Evolutionary conservation across 2,329 filamentous ascomycete genomes (phyloP).

Genomic region (Lachnellula occidentalis): DNA sequence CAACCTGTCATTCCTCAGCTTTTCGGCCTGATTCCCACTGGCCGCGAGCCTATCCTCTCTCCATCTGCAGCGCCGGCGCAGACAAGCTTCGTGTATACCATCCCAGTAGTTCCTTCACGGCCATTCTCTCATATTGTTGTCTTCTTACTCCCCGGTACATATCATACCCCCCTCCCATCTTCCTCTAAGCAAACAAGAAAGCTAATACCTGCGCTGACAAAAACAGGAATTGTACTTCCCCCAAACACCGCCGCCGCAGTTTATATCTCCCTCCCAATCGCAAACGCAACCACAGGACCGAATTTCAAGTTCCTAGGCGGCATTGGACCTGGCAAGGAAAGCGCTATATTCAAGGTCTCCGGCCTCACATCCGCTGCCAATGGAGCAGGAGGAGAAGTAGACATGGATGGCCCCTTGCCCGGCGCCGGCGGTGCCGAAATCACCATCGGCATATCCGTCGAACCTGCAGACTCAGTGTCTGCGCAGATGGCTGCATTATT

Average conservation of each 20-base stretch:
- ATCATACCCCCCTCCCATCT: background rate
- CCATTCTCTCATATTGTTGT: constrained; percentile 79
- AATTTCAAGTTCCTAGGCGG: constrained; percentile 80
- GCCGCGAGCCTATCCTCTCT: constrained; percentile 50
- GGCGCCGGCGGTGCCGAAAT: constrained; percentile 38
- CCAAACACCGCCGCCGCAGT: constrained; percentile 78
- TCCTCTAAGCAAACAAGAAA: background rate
- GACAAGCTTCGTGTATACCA: constrained; percentile 52
- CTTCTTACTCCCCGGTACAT: constrained; percentile 71
- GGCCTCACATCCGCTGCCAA: constrained; percentile 25
- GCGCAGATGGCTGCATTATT: constrained; percentile 60
- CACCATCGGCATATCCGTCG: constrained; percentile 76
- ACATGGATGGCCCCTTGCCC: constrained; percentile 24
- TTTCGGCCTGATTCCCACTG: constrained; percentile 46
- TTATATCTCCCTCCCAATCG: constrained; percentile 65
- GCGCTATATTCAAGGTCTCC: constrained; percentile 79
- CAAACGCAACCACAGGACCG: constrained; percentile 32
- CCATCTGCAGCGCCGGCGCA: constrained; percentile 49
- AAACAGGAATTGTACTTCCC: constrained; percentile 55
- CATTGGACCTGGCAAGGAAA: constrained; percentile 84
- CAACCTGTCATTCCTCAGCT: constrained; percentile 22
- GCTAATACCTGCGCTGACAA: background rate
- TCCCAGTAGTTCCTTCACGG: constrained; percentile 37
- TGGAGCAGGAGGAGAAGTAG: constrained; percentile 38
- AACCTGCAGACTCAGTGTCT: constrained; percentile 67